These are phyloP conservation scores for Brassica juncea DNA, from an alignment of 345 rosid species.

Conservation along the genomic window DNA sequence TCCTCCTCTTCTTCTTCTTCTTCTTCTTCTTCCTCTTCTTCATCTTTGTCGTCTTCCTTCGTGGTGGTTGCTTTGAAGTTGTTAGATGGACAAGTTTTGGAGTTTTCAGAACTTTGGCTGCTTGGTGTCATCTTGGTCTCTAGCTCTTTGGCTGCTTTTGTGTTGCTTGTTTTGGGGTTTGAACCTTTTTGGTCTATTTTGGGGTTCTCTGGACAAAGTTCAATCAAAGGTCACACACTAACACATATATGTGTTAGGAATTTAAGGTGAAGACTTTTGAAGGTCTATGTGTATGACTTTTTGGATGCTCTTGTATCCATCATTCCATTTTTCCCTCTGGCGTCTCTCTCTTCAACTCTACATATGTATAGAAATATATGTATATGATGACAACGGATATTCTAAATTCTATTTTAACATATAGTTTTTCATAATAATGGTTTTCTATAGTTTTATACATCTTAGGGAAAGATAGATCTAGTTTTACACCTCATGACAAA, in stretches of 20 bases:
- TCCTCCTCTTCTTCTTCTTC: slow-evolving; percentile 2
- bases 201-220: slow-evolving; percentile 33
- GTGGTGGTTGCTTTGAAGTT: slow-evolving; percentile 29
- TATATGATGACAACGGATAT: slow-evolving; percentile 36
- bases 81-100: slow-evolving; percentile 44
- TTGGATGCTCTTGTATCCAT: slow-evolving; percentile 44
- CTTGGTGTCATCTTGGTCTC: slow-evolving; percentile 42
- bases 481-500: slow-evolving; percentile 36
- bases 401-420: slow-evolving; percentile 38
- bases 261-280: slow-evolving; percentile 44
- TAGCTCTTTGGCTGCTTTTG: slow-evolving; percentile 38
- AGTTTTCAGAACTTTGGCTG: slow-evolving; percentile 44
- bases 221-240: slow-evolving; percentile 37
- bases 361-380: slow-evolving; percentile 24
- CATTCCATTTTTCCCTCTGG: slow-evolving; percentile 29
- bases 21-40: neutral
- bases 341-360: slow-evolving; percentile 26
- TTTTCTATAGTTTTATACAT: slow-evolving; percentile 20
- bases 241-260: slow-evolving; percentile 42
- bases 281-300: slow-evolving; percentile 41
- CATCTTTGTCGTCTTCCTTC: slow-evolving; percentile 39
- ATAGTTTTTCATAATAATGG: slow-evolving; percentile 16
- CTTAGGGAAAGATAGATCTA: slow-evolving; percentile 33
- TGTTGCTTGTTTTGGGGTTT: slow-evolving; percentile 31
- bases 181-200: slow-evolving; percentile 38